Percentiles rank a stretch among this genome's conserved stretches.
Conservation (phyloP, 129 eudicot genomes). For the Logfia minima region DNA sequence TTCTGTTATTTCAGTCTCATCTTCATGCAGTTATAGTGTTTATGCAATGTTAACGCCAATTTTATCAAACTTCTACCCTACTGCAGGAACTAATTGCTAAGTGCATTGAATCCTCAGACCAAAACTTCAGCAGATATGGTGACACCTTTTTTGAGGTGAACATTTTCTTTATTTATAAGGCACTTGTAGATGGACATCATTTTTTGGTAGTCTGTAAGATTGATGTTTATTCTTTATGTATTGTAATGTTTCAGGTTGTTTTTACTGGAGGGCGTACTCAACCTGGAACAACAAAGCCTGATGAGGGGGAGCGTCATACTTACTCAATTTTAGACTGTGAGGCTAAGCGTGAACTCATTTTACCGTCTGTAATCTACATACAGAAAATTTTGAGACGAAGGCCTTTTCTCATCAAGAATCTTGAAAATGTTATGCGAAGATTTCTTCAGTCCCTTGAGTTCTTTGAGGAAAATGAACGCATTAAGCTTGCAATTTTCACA, state of each 20-base stretch:
- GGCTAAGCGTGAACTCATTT: constrained; percentile 76
- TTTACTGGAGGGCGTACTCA: constrained; percentile 96
- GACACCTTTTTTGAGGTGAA: constrained; percentile 97
- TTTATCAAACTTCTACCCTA: background rate
- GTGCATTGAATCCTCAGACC: constrained; percentile 93
- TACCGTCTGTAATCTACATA: constrained; percentile 85
- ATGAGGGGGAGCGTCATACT: constrained; percentile 94
- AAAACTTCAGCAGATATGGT: constrained; percentile 93
- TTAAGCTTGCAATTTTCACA: constrained; percentile 88
- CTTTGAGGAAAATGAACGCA: constrained; percentile 86
- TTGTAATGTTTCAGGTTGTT: constrained; percentile 55
- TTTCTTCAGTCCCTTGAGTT: constrained; percentile 96
- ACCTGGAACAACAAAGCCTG: constrained; percentile 94
- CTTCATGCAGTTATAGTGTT: background rate
- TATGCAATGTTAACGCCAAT: background rate
- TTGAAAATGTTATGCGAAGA: constrained; percentile 94
- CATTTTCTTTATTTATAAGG: background rate
- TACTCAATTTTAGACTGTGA: constrained; percentile 78
- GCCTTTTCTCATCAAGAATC: constrained; percentile 93
- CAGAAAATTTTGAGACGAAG: constrained; percentile 89
- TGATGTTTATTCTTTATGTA: background rate
- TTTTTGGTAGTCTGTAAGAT: background rate
- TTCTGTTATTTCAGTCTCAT: background rate
- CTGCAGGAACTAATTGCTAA: constrained; percentile 95
- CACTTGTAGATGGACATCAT: background rate